Evolutionary conservation across 805 yeast species (phyloP), one percentile per base, ranked within the genome.

Genomic region (Pichia ethanolica): DNA sequence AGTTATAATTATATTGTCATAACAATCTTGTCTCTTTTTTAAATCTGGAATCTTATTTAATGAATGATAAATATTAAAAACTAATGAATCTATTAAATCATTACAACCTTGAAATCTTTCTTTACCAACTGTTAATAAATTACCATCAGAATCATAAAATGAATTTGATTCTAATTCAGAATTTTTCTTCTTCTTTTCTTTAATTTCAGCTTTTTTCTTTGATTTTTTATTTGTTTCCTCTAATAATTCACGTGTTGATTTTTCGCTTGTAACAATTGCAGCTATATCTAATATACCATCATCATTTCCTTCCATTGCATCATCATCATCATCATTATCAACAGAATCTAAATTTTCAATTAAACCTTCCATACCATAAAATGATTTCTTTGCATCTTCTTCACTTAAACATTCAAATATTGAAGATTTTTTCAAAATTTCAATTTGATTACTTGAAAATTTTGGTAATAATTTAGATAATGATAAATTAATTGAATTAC

Each of bases 241-340:
- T 44, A 67, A 52, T 7, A 67, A 57, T 44, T 59, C 89, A 46
- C 86, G 73, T 3, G 89, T 79, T 26, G 69, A 59, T 53, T 83
- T 78, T 12, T 82, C 89, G 53, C 87, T 82, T 1, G 93, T 79
- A 11, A 90, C 93, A 56, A 90, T 81, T 39, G 89, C 88, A 2
- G 97, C 96, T 44, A 91, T 89, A 64, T 91, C 96, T 37, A 89
- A 74, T 4, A 82, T 79, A 47, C 89, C 95, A 33, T 85, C 91
- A 37, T 81, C 88, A 5, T 71, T 30, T 30, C 9, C 32, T 30
- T 30, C 32, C 32, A 30, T 30, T 9, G 9, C 91, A 37, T 81
- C 88, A 5, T 71, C 74, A 30, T 60, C 57, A n/a, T 53, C 52
- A 5, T 44, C 41, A 12, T 26, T 13, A 28, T 25, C 33, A 32